phyloP scores from a whole-genome alignment of 495 filamentous ascomycete species.

The Talaromyces liani region DNA sequence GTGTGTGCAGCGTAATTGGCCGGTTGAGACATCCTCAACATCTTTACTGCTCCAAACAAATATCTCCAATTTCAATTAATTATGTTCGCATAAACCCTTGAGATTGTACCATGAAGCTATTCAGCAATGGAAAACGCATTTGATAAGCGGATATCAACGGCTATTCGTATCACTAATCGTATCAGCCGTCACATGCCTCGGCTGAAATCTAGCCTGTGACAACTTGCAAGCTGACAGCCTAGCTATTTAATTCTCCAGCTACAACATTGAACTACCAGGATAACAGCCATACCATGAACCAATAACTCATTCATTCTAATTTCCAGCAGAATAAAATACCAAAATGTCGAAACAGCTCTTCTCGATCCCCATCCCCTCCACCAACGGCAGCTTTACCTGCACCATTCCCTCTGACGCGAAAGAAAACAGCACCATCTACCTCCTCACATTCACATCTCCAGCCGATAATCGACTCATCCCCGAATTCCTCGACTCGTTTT shows the following conservation, averaged over 20 bases:
- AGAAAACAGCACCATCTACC: slow-evolving; percentile 46
- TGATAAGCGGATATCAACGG: background rate
- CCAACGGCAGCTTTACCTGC: slow-evolving; percentile 45
- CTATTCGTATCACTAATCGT: background rate
- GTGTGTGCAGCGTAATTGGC: background rate
- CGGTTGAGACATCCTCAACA: background rate
- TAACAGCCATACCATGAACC: background rate
- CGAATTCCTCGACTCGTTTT: slow-evolving; percentile 53
- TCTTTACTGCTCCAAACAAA: background rate
- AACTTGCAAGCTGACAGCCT: background rate
- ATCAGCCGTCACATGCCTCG: background rate
- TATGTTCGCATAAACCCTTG: background rate
- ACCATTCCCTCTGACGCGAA: slow-evolving; percentile 42
- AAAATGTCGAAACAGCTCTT: slow-evolving; percentile 26
- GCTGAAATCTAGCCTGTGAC: background rate
- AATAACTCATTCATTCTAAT: background rate
- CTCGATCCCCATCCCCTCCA: slow-evolving; percentile 35
- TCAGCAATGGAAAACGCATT: background rate
- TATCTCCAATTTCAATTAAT: background rate
- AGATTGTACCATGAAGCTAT: background rate
- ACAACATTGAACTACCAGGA: background rate
- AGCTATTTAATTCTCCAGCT: background rate
- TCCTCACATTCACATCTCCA: slow-evolving; percentile 63
- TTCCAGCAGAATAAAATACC: background rate
- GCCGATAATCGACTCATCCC: slow-evolving; percentile 71